Conservation (phyloP, 2,329 filamentous ascomycete genomes). For the Ophiostoma montium region DNA sequence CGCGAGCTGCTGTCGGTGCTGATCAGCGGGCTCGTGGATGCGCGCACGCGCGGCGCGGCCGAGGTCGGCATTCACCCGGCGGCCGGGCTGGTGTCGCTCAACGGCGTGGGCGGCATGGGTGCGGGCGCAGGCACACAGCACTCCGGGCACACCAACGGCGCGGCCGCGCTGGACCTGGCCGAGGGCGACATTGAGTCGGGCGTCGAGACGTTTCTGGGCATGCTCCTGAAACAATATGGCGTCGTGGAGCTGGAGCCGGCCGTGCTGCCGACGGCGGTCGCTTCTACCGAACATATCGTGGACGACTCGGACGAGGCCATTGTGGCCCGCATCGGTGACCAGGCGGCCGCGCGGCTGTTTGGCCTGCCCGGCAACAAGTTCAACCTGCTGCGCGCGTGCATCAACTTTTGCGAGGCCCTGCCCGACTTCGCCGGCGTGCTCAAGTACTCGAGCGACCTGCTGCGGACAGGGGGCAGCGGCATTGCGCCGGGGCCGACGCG, state of each 20-base stretch:
- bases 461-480: conserved; percentile 69
- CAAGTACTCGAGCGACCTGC: conserved; percentile 67
- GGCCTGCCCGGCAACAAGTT: conserved; percentile 72
- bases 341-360: conserved; percentile 48
- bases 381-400: conserved; percentile 76
- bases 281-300: background rate
- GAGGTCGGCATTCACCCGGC: conserved; percentile 93
- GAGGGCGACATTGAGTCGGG: conserved; percentile 53
- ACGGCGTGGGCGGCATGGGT: conserved; percentile 16
- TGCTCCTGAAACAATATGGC: conserved; percentile 50
- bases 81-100: conserved; percentile 65
- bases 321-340: conserved; percentile 43
- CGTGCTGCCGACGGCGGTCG: conserved; percentile 5
- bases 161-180: conserved; percentile 44
- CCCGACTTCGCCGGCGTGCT: conserved; percentile 87
- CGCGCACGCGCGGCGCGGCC: conserved; percentile 83
- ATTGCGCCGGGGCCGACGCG: conserved; percentile 57
- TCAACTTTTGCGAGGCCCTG: conserved; percentile 84
- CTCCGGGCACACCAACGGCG: conserved; percentile 32
- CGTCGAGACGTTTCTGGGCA: conserved; percentile 47
- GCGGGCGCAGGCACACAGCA: background rate
- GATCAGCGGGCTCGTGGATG: conserved; percentile 75
- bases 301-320: conserved; percentile 38
- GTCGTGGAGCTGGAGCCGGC: conserved; percentile 37
- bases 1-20: conserved; percentile 73